Conservation (phyloP, 2,329 filamentous ascomycete species). For the Aureobasidium musti region DNA sequence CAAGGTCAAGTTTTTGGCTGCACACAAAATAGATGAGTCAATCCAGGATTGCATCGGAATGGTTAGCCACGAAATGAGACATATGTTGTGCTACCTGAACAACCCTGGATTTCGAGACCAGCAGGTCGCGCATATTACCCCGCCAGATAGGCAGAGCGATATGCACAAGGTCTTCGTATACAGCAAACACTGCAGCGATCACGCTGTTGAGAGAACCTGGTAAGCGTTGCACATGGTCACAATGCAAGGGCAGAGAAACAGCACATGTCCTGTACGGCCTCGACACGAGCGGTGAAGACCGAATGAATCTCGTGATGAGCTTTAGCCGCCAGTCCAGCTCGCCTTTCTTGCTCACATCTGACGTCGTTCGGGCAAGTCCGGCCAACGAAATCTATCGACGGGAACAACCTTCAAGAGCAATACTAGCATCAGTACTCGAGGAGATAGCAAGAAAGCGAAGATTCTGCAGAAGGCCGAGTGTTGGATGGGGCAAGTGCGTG, state of each 20-base stretch:
- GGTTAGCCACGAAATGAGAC: conserved; percentile 6
- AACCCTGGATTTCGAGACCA: not conserved
- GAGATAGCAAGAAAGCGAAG: too few relatives aligned
- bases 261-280: conserved; percentile 13
- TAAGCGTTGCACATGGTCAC: conserved; percentile 26
- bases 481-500: not conserved
- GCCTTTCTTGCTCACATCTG: not conserved
- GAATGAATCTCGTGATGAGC: not conserved
- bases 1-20: conserved; percentile 13
- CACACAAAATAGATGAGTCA: conserved; percentile 1
- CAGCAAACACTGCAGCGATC: conserved; percentile 25
- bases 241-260: conserved; percentile 14
- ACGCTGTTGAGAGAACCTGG: conserved; percentile 22
- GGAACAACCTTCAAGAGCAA: not conserved
- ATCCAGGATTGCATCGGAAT: conserved; percentile 5
- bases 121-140: not conserved
- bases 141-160: conserved; percentile 10
- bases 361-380: conserved; percentile 1
- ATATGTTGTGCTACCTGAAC: conserved; percentile 8
- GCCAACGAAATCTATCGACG: not conserved
- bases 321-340: conserved; percentile 1
- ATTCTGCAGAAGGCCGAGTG: not conserved
- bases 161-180: conserved; percentile 14
- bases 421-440: not conserved
- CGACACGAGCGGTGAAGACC: conserved; percentile 13